Conservation (phyloP, 2,329 filamentous ascomycete genomes). For the Stemphylium beticola region DNA sequence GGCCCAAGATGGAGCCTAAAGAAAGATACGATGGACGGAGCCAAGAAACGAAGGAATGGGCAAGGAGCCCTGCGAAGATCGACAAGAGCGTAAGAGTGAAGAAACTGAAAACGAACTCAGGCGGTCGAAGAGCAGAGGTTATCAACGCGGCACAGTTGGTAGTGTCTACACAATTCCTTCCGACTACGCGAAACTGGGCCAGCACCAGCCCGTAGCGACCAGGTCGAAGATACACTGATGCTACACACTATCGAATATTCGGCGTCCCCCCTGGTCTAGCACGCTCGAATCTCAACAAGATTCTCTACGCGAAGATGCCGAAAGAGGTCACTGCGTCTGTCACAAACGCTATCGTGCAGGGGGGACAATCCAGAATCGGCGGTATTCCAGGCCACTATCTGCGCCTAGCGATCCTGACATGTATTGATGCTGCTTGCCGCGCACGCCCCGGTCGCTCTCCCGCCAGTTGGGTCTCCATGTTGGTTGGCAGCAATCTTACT, state of each 20-base stretch:
- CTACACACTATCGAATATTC: conserved; percentile 16
- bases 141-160: conserved; percentile 15
- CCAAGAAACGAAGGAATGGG: conserved; percentile 14
- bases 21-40: not conserved
- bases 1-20: conserved; percentile 5
- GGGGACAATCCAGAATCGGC: conserved; percentile 10
- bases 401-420: conserved; percentile 7
- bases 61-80: conserved; percentile 14
- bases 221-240: conserved; percentile 16
- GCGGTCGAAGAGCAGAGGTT: conserved; percentile 15
- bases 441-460: conserved; percentile 17
- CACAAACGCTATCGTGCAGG: conserved; percentile 13
- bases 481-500: conserved; percentile 1
- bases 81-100: conserved; percentile 6
- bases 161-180: conserved; percentile 16
- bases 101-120: conserved; percentile 3
- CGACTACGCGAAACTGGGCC: conserved; percentile 6
- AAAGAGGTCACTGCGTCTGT: conserved; percentile 15
- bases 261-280: conserved; percentile 15
- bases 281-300: conserved; percentile 16
- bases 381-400: conserved; percentile 1
- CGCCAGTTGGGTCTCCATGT: conserved; percentile 5
- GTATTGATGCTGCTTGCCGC: conserved; percentile 5
- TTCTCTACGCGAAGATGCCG: conserved; percentile 1
- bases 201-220: conserved; percentile 10